Conservation (phyloP, 2,329 filamentous ascomycete species). For the Diaporthe humulicola region DNA sequence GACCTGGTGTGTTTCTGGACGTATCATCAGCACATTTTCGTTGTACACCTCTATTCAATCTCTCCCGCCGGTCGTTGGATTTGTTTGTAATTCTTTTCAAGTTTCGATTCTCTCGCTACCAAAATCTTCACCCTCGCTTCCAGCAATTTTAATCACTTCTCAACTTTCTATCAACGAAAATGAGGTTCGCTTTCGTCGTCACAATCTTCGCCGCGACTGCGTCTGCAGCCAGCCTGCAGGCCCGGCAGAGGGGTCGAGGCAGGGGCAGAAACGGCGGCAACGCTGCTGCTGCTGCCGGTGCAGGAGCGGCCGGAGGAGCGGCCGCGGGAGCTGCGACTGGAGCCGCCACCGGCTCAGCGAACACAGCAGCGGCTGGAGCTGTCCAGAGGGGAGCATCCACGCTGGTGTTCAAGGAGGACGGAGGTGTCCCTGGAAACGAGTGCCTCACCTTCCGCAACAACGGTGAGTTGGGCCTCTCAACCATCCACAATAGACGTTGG, state of each 20-base stretch:
- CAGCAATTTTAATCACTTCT: not conserved
- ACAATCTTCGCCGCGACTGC: conserved; percentile 13
- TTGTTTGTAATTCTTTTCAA: conserved; percentile 6
- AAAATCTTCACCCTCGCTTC: not conserved
- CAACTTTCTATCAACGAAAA: not conserved
- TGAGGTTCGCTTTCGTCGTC: conserved; percentile 23
- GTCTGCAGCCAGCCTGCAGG: conserved; percentile 14
- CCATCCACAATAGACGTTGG: not conserved
- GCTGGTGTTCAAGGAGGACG: conserved; percentile 54
- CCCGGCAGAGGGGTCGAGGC: not conserved
- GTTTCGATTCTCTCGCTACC: conserved; percentile 3
- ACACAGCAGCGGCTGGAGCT: conserved; percentile 5
- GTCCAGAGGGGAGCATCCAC: conserved; percentile 43
- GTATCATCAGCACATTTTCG: not conserved
- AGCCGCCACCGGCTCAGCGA: conserved; percentile 10
- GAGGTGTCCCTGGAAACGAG: conserved; percentile 52
- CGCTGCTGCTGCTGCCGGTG: not conserved
- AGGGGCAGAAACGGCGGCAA: not conserved
- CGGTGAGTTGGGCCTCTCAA: conserved; percentile 42
- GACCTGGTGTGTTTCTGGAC: not conserved
- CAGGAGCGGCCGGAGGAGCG: not conserved
- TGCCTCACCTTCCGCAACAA: conserved; percentile 59
- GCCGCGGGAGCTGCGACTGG: conserved; percentile 28
- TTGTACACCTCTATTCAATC: conserved; percentile 15
- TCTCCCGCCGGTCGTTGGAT: conserved; percentile 31